These are phyloP conservation scores for Pichia membranifaciens DNA, from an alignment of 805 yeast species.

Conservation along the genomic window DNA sequence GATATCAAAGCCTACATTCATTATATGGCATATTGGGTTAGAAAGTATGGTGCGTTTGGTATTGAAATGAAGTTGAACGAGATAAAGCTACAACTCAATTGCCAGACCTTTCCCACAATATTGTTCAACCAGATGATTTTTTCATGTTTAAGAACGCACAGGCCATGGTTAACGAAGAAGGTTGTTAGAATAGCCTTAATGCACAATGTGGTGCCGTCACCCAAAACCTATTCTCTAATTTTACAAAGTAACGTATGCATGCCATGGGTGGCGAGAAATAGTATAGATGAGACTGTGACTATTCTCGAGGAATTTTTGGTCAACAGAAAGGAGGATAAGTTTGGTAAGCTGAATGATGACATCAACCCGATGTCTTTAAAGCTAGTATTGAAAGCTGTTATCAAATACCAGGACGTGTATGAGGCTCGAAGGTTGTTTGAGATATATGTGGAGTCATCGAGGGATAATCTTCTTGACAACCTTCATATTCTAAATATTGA, in stretches of 20 bases:
- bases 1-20: slow-evolving; percentile 17
- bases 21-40: slow-evolving; percentile 21
- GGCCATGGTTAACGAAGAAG: slow-evolving; percentile 17
- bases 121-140: slow-evolving; percentile 26
- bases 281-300: slow-evolving; percentile 16
- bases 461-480: slow-evolving; percentile 23
- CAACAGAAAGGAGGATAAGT: slow-evolving; percentile 16
- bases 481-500: slow-evolving; percentile 25
- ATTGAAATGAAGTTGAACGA: slow-evolving; percentile 16
- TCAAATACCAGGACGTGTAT: slow-evolving; percentile 17
- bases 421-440: slow-evolving; percentile 27
- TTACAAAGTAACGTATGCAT: slow-evolving; percentile 20
- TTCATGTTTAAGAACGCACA: slow-evolving; percentile 17
- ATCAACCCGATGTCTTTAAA: slow-evolving; percentile 24
- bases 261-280: slow-evolving; percentile 14
- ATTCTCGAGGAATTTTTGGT: slow-evolving; percentile 23
- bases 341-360: slow-evolving; percentile 23
- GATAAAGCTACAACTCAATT: slow-evolving; percentile 8
- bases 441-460: slow-evolving; percentile 22
- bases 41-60: slow-evolving; percentile 15
- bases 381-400: slow-evolving; percentile 16
- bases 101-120: slow-evolving; percentile 17
- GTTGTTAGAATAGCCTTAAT: slow-evolving; percentile 18
- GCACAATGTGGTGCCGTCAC: slow-evolving; percentile 14
- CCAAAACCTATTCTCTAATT: slow-evolving; percentile 27